phyloP scores from a whole-genome alignment of 2,329 filamentous ascomycete genomes.

The Ophiostoma pallidulum region DNA sequence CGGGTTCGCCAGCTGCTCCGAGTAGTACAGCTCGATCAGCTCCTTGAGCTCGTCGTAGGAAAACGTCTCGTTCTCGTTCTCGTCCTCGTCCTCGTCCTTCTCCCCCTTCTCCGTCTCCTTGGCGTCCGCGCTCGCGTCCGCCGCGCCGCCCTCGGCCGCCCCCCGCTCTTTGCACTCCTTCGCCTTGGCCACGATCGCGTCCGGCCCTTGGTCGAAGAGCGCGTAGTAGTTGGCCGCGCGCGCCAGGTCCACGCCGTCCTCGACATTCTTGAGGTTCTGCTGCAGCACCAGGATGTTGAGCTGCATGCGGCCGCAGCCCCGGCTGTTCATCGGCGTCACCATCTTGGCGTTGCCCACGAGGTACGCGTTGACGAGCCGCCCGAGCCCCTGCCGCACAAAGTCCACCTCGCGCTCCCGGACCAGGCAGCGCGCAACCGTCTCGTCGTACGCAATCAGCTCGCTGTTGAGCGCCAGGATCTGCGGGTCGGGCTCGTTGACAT shows the following conservation, averaged over 20 bases:
- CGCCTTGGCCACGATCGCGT: constrained; percentile 54
- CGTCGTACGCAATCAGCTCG: constrained; percentile 79
- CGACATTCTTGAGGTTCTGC: constrained; percentile 92
- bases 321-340: constrained; percentile 73
- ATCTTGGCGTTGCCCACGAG: constrained; percentile 62
- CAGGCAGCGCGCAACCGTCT: constrained; percentile 65
- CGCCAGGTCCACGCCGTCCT: constrained; percentile 55
- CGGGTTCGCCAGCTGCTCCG: constrained; percentile 55
- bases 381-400: constrained; percentile 70
- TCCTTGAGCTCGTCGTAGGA: constrained; percentile 58
- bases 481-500: constrained; percentile 68
- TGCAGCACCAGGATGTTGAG: constrained; percentile 92
- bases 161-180: constrained; percentile 34
- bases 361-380: constrained; percentile 67
- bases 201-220: constrained; percentile 56
- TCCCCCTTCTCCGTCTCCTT: constrained; percentile 15
- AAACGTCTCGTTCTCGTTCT: constrained; percentile 33
- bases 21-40: constrained; percentile 58
- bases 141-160: constrained; percentile 17
- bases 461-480: constrained; percentile 75
- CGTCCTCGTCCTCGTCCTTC: constrained; percentile 20
- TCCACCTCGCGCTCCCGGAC: constrained; percentile 54
- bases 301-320: constrained; percentile 79
- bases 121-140: constrained; percentile 20
- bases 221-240: constrained; percentile 59